Evolutionary conservation across 1,139 yeast species (phyloP).

Genomic region (Kurtzmaniella quercitrusa): DNA sequence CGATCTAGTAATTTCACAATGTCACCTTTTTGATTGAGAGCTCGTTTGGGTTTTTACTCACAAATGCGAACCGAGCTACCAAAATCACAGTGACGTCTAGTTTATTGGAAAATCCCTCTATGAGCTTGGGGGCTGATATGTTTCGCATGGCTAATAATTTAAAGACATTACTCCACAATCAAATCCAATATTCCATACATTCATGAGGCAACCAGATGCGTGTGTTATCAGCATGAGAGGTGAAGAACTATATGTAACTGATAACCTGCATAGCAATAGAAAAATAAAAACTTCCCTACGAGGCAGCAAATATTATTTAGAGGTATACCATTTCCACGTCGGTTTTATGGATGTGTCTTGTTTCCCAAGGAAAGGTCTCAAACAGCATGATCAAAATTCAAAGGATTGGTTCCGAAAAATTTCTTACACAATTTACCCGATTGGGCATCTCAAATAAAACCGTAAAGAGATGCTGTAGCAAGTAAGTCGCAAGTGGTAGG

Average conservation of each 20-base stretch:
- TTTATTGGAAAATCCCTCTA: slow-evolving; percentile 4
- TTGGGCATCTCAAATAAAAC: no score
- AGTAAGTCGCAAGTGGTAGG: no score
- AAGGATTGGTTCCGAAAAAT: no score
- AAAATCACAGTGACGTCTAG: slow-evolving; percentile 25
- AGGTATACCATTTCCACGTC: not conserved
- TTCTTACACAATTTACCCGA: no score
- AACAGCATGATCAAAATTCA: no score
- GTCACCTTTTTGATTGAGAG: slow-evolving; percentile 35
- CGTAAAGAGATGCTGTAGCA: no score
- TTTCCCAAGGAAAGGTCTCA: no score
- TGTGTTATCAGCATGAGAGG: not conserved
- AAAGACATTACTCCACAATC: not conserved
- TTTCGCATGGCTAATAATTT: not conserved
- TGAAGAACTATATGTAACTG: not conserved
- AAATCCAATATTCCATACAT: not conserved
- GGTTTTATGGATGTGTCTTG: not conserved
- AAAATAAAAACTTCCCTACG: no score
- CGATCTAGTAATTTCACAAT: slow-evolving; percentile 35
- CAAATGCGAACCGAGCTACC: slow-evolving; percentile 34
- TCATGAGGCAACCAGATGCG: slow-evolving; percentile 3
- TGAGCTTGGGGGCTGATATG: slow-evolving; percentile 5
- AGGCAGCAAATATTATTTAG: no score
- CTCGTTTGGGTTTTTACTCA: slow-evolving; percentile 31
- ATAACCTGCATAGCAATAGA: not conserved